Percentiles rank a stretch among this genome's conserved stretches.
Evolutionary conservation across 331 rosid genomes (phyloP).

Genomic region (Dryas integrifolia): DNA sequence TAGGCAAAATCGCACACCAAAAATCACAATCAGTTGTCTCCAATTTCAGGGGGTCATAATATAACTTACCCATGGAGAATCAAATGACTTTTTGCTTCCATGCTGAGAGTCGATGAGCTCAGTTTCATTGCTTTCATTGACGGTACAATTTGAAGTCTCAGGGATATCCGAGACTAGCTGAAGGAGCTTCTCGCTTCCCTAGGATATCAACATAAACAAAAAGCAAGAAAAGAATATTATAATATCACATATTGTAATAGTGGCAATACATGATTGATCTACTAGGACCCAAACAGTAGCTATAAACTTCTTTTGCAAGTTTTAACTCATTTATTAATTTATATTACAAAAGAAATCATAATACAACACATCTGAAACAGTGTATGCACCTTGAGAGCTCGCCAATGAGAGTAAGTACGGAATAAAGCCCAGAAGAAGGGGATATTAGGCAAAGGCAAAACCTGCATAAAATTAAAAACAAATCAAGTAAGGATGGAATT

Average conservation of each 20-base stretch:
- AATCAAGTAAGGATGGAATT: constrained; percentile 18
- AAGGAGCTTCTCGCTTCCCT: constrained; percentile 91
- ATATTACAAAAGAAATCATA: neutral
- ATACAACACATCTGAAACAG: constrained; percentile 23
- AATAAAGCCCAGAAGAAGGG: constrained; percentile 84
- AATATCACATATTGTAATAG: neutral
- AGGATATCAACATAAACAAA: constrained; percentile 7
- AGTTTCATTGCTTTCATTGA: constrained; percentile 24
- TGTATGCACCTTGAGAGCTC: constrained; percentile 70
- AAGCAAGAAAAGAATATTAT: neutral
- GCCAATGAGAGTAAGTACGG: constrained; percentile 92
- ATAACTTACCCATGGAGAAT: constrained; percentile 51
- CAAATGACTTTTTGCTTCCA: constrained; percentile 24
- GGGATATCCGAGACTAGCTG: constrained; percentile 57
- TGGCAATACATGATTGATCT: neutral
- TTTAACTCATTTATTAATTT: neutral
- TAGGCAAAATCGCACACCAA: neutral
- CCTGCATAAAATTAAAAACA: constrained; percentile 43
- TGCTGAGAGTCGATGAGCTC: constrained; percentile 27
- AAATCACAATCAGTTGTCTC: neutral
- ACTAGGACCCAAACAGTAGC: neutral
- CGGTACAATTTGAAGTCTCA: constrained; percentile 23
- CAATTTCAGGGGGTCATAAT: constrained; percentile 6
- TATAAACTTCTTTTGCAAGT: neutral
- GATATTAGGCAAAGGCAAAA: constrained; percentile 86